Evolutionary conservation across 208 protist genomes (phyloP), one percentile per base, ranked within the genome.

Genomic region (Acanthamoeba culbertsoni): DNA sequence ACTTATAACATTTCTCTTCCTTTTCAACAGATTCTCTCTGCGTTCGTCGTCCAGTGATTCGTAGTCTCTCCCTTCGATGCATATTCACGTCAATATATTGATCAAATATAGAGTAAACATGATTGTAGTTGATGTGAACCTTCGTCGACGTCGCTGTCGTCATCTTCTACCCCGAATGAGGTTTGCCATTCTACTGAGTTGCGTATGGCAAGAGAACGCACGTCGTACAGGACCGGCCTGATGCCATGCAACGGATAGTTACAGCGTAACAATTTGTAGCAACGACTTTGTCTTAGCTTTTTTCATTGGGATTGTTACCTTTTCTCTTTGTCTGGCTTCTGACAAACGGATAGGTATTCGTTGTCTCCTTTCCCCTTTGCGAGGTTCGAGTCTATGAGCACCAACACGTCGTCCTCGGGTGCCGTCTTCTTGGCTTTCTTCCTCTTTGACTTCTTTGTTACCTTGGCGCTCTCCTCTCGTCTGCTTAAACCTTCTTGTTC

Each of bases 181-280:
- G 79, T 89, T 10, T 48, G 79, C 79, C 79, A 89, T 23, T 89
- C 79, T 18, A 89, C 45, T 16, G 79, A 89, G 51, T 89, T 89
- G 79, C 51, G 79, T 1, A 89, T 65, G 1, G 79, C 46, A 20
- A 89, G 79, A 42, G 46, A 20, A 28, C 79, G 46, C 51, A 63
- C 55, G 14, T 63, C 79, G 31, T 40, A 89, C 18, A n/a, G 51
- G 31, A 89, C 55, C 0, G 79, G 79, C 12, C 71, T 79, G 71
- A 3, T 26, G 8, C 8, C 18, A 18, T 18, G 48, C 48, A 8
- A 14, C 63, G n/a, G n/a, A n/a, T n/a, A n/a, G n/a, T n/a, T n/a
- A n/a, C n/a, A n/a, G n/a, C n/a, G n/a, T n/a, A n/a, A n/a, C n/a
- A n/a, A n/a, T n/a, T n/a, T n/a, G n/a, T n/a, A n/a, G n/a, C n/a